Evolutionary conservation across 768 basidiomycete genomes (phyloP), one percentile per base, ranked within the genome.

Genomic region (Kwoniella bestiolae): DNA sequence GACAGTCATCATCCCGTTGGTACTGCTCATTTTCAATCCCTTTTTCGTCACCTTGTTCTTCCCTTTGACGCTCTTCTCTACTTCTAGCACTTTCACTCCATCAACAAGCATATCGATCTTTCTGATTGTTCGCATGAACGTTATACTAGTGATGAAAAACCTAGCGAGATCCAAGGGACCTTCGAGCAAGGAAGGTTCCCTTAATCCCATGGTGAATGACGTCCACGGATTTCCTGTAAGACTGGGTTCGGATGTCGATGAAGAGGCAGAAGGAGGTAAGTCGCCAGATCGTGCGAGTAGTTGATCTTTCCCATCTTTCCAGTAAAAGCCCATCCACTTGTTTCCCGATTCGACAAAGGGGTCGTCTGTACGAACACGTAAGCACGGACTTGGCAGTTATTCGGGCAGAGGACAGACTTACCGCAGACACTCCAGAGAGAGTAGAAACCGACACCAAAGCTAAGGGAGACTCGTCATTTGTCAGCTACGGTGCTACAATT

Each of bases 271-370:
- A 12, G 73, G 57, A 9, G 75, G 78, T 11, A 91, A 82, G 46
- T 83, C 81, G 7, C 92, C 94, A 35, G 91, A 87, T 35, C 92
- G 87, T 16, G 90, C 94, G 71, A 89, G 90, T 1, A 97, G 85
- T 60, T 94, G 92, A 75, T 94, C 92, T 73, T 90, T 91, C 72
- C 90, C 90, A 74, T 91, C 91, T 77, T 92, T 94, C 92, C 92
- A 97, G 78, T 94, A 91, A 79, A 96, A 97, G 0, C 88, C 90
- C 93, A 95, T 95, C 87, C 92, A 93, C 75, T 90, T 86, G 32
- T 72, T 69, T 5, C 87, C 92, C 86, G 77, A 66, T 53, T 80
- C 78, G n/a, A 83, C 84, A 35, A 83, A 77, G 0, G 82, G 82
- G 34, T 76, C 73, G 46, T 83, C 79, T 57, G 35, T 46, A 8